Base-by-base conservation (phyloP, 495 filamentous ascomycete species). In the Polyplosphaeria fusca region DNA sequence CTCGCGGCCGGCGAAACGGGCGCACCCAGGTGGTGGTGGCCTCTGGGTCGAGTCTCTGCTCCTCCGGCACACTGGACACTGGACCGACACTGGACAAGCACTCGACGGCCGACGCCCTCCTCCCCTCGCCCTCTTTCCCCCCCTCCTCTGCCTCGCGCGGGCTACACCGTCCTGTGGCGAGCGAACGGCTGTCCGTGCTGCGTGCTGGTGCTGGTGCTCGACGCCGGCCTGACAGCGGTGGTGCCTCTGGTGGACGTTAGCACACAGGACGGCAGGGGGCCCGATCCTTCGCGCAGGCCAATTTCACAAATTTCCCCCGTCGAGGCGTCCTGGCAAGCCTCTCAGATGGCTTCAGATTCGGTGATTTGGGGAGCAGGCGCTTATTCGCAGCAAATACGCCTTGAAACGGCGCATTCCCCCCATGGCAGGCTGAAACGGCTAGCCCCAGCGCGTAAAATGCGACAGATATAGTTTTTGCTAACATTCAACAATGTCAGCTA, bases 121-220 rank as follows among this genome's bases (percentile, higher is more conserved):
- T n/a, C n/a, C n/a, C n/a, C n/a, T n/a, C n/a, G n/a, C n/a, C n/a
- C n/a, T n/a, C n/a, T n/a, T n/a, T n/a, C n/a, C n/a, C n/a, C n/a
- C n/a, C n/a, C n/a, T n/a, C n/a, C n/a, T n/a, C n/a, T n/a, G n/a
- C n/a, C n/a, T n/a, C n/a, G n/a, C n/a, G n/a, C n/a, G n/a, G n/a
- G n/a, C n/a, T n/a, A n/a, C n/a, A n/a, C n/a, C n/a, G n/a, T n/a
- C n/a, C n/a, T n/a, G n/a, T n/a, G n/a, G n/a, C n/a, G n/a, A n/a
- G n/a, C 50, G 57, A 55, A 54, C 51, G 27, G 22, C 30, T 47
- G 56, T 52, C 56, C 48, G n/a, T n/a, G n/a, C n/a, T n/a, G n/a
- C n/a, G n/a, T n/a, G n/a, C n/a, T n/a, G n/a, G 50, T 60, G 50
- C 57, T 55, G 52, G 24, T 30, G 20, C 18, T 16, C 23, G 39